Percentiles rank a stretch among this genome's conserved stretches.
Evolutionary conservation across 805 yeast species (phyloP).

Genomic region (Candida coquimbonensis): DNA sequence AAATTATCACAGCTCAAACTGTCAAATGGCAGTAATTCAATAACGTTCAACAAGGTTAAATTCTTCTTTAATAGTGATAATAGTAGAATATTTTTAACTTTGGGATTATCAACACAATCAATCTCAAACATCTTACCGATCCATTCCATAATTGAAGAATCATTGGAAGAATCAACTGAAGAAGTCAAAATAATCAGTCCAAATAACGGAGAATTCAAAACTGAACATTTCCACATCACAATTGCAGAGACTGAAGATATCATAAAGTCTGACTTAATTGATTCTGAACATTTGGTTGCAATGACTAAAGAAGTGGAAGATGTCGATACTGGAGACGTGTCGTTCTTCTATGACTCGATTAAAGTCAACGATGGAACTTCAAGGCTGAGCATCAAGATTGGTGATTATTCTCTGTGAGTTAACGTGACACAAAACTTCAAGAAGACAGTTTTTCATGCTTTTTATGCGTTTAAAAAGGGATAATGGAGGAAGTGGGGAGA

Average conservation of each 20-base stretch:
- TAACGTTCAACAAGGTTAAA: slow-evolving; percentile 3
- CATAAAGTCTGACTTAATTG: background rate
- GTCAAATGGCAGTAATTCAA: background rate
- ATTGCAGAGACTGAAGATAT: slow-evolving; percentile 2
- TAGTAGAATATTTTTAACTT: slow-evolving; percentile 4
- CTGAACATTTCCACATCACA: slow-evolving; percentile 6
- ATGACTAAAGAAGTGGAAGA: slow-evolving; percentile 6
- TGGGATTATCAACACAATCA: slow-evolving; percentile 1
- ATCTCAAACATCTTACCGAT: background rate
- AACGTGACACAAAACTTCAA: background rate
- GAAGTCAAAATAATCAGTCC: background rate
- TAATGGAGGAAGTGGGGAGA: no score
- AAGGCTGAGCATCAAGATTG: slow-evolving; percentile 2
- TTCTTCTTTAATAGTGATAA: slow-evolving; percentile 1
- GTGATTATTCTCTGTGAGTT: slow-evolving; percentile 1
- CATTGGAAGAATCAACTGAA: background rate
- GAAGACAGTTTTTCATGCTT: background rate
- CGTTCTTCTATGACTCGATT: slow-evolving; percentile 9
- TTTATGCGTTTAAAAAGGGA: no score
- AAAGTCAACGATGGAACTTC: slow-evolving; percentile 10
- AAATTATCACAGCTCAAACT: background rate
- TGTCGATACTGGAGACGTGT: slow-evolving; percentile 8
- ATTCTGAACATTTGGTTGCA: slow-evolving; percentile 1
- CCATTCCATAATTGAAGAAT: background rate
- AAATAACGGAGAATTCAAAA: background rate